Evolutionary conservation across 495 filamentous ascomycete species (phyloP).

Genomic region (Usnea hakonensis): DNA sequence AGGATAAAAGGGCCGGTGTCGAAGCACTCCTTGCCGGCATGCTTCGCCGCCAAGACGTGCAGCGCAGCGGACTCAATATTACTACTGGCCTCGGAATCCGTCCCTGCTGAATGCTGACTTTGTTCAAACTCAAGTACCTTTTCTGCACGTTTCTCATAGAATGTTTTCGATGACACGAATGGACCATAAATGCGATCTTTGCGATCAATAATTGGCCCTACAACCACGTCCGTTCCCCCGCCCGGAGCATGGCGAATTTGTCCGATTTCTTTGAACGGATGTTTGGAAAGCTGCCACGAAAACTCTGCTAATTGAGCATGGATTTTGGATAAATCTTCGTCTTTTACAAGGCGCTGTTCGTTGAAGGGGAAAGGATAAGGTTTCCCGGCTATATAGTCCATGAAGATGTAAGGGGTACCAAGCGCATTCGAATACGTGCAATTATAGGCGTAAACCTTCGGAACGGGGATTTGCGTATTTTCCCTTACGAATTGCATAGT

Average conservation of each 20-base stretch:
- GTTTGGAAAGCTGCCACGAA: conserved; percentile 1
- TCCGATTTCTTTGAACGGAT: not conserved
- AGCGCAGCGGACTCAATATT: not conserved
- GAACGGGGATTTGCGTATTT: not conserved
- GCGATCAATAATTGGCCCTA: conserved; percentile 3
- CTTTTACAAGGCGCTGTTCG: not conserved
- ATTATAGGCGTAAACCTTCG: not conserved
- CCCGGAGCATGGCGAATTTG: not conserved
- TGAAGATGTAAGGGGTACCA: conserved; percentile 1
- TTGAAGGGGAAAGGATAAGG: conserved; percentile 1
- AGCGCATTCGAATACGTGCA: not conserved
- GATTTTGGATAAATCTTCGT: not conserved
- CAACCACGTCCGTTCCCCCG: not conserved
- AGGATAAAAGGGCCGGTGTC: conserved; percentile 2
- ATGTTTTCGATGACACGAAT: not conserved
- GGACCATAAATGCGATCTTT: conserved; percentile 2
- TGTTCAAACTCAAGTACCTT: not conserved
- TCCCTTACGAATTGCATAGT: conserved; percentile 1
- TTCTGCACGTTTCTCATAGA: conserved; percentile 2
- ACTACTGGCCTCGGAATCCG: not conserved
- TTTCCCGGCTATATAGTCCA: conserved; percentile 1
- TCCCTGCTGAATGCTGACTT: not conserved
- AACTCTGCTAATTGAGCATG: not conserved
- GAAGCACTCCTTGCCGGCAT: not conserved
- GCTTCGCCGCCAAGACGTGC: not conserved